Evolutionary conservation across 768 basidiomycete species (phyloP), one percentile per base, ranked within the genome.

Genomic region (Termitomyces sp.): DNA sequence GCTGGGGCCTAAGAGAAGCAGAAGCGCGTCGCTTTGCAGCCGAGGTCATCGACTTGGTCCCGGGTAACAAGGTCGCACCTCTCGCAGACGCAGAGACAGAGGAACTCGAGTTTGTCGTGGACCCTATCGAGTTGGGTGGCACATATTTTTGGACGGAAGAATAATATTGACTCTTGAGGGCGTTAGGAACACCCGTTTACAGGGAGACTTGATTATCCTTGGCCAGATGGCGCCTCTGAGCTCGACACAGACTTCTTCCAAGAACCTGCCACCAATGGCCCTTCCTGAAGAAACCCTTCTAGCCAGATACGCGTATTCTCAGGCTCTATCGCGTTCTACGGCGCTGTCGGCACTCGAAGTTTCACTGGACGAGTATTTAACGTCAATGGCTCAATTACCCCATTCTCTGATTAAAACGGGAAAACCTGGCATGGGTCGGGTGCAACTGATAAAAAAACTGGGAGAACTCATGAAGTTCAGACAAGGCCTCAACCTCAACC

Each of bases 391-490:
- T 0, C 76, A 81, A 8, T 77, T 97, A 0, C 95, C 95, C 0
- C 83, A 87, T 52, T 78, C 88, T 1, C 76, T 96, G 2, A 85
- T 86, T 50, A 77, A 81, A 68, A 93, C 87, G 0, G 95, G 95
- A 0, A 90, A 88, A 63, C 93, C 93, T 27, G 91, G 90, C 12
- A 80, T 97, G 73, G 80, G 83, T 4, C 78, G 95, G 48, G 85
- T 80, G 54, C 91, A 86, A 4, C 84, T 98, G 54, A 94, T 98
- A 65, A 91, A 90, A 75, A 95, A 96, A 71, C 80, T 98, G 2
- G 96, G 96, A 11, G 86, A 91, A 67, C 78, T 98, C 55, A 88
- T 98, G 82, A 88, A 87, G 66, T 92, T 98, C 70, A 81, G 96
- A 46, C 96, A 98, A 74, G 87, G 91, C 24, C 77, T 97, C 31